phyloP scores from a whole-genome alignment of 2,329 filamentous ascomycete genomes.

The Beauveria asiatica region DNA sequence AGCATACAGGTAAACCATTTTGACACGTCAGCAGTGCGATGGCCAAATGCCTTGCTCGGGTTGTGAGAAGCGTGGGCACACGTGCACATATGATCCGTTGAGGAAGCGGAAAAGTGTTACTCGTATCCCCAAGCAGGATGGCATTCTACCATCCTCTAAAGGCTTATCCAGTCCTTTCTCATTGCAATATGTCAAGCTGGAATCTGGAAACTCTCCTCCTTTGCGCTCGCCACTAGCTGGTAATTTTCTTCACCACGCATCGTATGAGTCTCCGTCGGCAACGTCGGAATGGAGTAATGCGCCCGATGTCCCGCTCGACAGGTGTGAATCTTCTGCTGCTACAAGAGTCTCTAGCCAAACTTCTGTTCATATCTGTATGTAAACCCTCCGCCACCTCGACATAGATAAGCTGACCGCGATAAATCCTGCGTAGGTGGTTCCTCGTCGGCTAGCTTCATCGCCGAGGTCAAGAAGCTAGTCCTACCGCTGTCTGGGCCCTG shows the following conservation, averaged over 20 bases:
- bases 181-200: background rate
- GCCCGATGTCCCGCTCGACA: background rate
- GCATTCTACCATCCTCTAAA: background rate
- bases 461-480: constrained; percentile 52
- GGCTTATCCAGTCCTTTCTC: background rate
- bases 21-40: constrained; percentile 41
- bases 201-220: background rate
- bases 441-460: constrained; percentile 51
- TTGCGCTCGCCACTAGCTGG: background rate
- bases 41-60: constrained; percentile 48
- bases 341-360: background rate
- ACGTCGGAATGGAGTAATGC: background rate
- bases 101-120: constrained; percentile 14
- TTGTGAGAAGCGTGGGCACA: constrained; percentile 44
- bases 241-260: background rate
- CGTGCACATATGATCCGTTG: constrained; percentile 31
- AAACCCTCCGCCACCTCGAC: background rate
- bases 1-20: background rate
- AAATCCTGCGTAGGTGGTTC: constrained; percentile 51
- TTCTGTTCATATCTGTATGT: background rate
- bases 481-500: constrained; percentile 45
- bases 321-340: background rate
- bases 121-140: background rate
- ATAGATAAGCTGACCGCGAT: background rate
- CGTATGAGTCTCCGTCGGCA: background rate